A percentile compares a stretch with the other conserved stretches of the same genome.
Evolutionary conservation across 1,284 basidiomycete genomes (phyloP).

Genomic region (Puccinia sorghi): DNA sequence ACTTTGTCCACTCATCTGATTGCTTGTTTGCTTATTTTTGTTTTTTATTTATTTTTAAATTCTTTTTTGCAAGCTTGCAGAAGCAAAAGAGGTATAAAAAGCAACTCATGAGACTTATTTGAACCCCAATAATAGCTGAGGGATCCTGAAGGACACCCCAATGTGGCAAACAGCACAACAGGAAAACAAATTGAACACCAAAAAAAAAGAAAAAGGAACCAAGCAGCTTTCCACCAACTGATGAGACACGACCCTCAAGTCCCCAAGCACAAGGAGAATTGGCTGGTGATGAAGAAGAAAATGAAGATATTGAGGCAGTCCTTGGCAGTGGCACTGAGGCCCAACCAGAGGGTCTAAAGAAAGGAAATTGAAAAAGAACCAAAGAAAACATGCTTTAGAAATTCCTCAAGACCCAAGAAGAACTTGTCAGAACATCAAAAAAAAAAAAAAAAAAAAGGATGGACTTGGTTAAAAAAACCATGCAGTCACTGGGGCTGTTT

Average conservation of each 20-base stretch:
- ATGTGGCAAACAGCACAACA: constrained; percentile 3
- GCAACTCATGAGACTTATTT: neutral
- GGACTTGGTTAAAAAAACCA: neutral
- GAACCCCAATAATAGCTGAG: neutral
- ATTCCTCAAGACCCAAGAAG: neutral
- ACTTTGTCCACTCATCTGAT: too few species aligned
- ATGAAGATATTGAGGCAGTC: neutral
- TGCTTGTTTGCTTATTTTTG: too few species aligned
- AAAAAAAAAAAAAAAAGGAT: neutral
- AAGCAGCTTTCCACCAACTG: neutral
- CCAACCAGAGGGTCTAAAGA: neutral
- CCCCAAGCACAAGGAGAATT: neutral
- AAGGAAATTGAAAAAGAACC: neutral
- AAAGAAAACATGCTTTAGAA: neutral
- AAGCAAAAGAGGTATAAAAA: neutral
- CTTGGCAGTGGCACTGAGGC: neutral
- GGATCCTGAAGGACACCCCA: constrained; percentile 1
- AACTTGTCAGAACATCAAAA: neutral
- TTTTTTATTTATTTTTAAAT: too few species aligned
- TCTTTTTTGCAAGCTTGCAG: neutral
- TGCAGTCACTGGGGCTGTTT: too few species aligned
- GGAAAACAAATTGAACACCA: neutral
- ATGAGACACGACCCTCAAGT: neutral
- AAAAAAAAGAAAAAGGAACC: neutral
- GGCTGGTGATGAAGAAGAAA: neutral